These are phyloP conservation scores for Apiospora marii DNA, from an alignment of 2,329 filamentous ascomycete species.

Conservation along the genomic window DNA sequence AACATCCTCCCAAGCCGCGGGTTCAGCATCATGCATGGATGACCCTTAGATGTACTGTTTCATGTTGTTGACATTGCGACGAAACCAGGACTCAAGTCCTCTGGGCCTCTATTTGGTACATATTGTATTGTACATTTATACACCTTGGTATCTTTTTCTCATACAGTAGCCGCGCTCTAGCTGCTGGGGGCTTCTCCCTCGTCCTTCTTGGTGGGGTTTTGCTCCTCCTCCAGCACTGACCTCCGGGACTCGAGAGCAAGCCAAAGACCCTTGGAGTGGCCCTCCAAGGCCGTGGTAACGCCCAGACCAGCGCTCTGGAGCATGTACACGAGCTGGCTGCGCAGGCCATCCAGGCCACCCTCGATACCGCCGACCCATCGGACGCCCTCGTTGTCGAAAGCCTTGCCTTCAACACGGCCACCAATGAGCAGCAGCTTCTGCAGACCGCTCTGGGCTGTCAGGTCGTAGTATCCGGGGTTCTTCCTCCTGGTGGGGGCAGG, in stretches of 20 bases:
- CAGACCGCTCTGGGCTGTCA: constrained; percentile 78
- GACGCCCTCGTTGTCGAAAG: constrained; percentile 78
- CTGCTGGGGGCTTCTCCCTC: constrained; percentile 34
- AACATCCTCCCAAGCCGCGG: background rate
- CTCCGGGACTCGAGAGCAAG: constrained; percentile 85
- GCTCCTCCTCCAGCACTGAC: constrained; percentile 80
- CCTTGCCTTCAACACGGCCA: constrained; percentile 83
- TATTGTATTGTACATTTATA: constrained; percentile 28
- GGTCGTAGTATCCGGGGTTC: constrained; percentile 83
- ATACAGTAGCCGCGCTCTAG: constrained; percentile 21
- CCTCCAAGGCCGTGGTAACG: constrained; percentile 80
- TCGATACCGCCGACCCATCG: constrained; percentile 76
- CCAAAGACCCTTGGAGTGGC: constrained; percentile 82
- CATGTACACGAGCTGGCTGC: constrained; percentile 81
- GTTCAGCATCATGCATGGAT: background rate
- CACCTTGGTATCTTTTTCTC: constrained; percentile 38
- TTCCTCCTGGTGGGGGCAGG: constrained; percentile 79
- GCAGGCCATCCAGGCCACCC: constrained; percentile 81
- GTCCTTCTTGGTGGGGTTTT: constrained; percentile 43
- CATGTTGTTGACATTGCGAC: background rate
- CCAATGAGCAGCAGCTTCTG: constrained; percentile 89
- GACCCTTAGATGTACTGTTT: background rate
- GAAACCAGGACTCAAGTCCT: background rate
- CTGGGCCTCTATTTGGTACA: constrained; percentile 19
- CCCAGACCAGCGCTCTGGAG: constrained; percentile 82